Evolutionary conservation across 176 grass and related monocot species (phyloP), one percentile per base, ranked within the genome.

Genomic region (Aechmea fasciata): DNA sequence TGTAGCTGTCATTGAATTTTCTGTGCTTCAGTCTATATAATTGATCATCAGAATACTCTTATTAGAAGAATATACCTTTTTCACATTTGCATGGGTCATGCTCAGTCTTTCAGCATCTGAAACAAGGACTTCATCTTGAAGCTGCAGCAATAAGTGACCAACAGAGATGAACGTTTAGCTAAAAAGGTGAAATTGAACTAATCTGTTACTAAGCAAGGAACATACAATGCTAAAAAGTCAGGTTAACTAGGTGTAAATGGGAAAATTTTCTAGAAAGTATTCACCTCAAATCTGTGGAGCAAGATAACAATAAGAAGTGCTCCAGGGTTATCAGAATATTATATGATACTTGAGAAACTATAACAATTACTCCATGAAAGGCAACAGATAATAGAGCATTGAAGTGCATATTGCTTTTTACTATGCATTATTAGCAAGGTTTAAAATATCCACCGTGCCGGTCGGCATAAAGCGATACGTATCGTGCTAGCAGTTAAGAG

Each of bases 51-150:
- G 2, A 7, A 61, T 61, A 9, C 55, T 19, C 10, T 18, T 2
- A 61, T 55, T 12, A 20, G 6, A 75, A 66, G 13, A 52, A 64
- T 18, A 2, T 73, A 96, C 89, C 84, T 87, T 89, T 74, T 90
- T 93, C 52, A 90, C 94, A 83, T 99, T 93, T 57, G 84, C 69
- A 48, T 90, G 89, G 10, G 87, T 90, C 87, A 90, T 93, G 51
- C 69, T 86, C 77, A 99, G 71, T 71, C 94, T 90, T 23, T 90
- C 84, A 48, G 94, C 69, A 73, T 99, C 94, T 52, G 89, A 99
- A 77, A 70, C 75, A 82, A 99, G 78, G 69, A 99, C 94, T 90
- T 93, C 94, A 82, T 93, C 89, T 85, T 99, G 94, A 68, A 99
- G 87, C 94, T 96, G 83, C 28, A 81, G 33, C 33, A 10, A 69